Evolutionary conservation across 768 basidiomycete genomes (phyloP).

Genomic region (Daedaleopsis nitida): DNA sequence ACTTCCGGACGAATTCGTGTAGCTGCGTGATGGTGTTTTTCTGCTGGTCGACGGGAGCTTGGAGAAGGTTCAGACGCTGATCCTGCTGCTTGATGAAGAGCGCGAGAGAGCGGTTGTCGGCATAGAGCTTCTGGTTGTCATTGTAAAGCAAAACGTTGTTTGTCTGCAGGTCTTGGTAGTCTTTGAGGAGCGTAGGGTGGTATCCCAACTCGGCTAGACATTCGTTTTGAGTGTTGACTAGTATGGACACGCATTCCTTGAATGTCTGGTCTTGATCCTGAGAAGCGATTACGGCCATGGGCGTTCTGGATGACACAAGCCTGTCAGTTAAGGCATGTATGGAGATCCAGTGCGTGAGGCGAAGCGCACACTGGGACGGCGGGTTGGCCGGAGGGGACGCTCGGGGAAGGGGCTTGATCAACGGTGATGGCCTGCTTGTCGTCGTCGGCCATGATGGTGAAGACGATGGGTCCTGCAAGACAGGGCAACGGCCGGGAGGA

Average conservation of each 20-base stretch:
- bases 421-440: background rate
- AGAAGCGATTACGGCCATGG: too few relatives aligned
- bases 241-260: constrained; percentile 11
- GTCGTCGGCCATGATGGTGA: background rate
- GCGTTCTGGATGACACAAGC: too few relatives aligned
- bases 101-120: constrained; percentile 41
- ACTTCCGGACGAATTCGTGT: constrained; percentile 29
- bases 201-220: constrained; percentile 38
- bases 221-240: constrained; percentile 21
- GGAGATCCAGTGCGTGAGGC: background rate
- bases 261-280: background rate
- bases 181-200: constrained; percentile 43
- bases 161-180: constrained; percentile 37
- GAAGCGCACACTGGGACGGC: background rate
- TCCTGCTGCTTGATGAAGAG: constrained; percentile 33
- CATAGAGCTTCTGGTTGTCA: constrained; percentile 37
- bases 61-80: constrained; percentile 28
- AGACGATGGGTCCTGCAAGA: background rate
- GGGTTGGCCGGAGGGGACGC: background rate
- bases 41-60: constrained; percentile 19
- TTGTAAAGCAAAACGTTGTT: constrained; percentile 21
- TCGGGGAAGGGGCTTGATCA: too few relatives aligned
- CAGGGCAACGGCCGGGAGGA: too few relatives aligned
- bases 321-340: background rate
- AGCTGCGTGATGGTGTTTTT: constrained; percentile 22